Evolutionary conservation across 345 rosid genomes (phyloP), one percentile per base, ranked within the genome.

Genomic region (Euphorbia lathyris): DNA sequence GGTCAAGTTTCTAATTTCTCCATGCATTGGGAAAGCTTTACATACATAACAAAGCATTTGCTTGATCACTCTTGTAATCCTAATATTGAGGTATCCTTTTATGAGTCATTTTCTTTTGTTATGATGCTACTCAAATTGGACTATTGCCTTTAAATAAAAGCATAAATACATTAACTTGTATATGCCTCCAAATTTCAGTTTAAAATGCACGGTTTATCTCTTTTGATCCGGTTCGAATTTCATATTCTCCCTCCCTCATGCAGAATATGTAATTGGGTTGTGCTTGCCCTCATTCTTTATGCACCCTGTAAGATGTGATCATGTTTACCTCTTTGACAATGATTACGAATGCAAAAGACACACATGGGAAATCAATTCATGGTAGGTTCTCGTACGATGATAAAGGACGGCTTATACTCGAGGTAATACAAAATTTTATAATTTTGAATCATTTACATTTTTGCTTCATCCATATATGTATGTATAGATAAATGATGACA

Each of bases 331-430:
- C 73, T 96, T 92, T 27, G 87, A 79, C 71, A 83, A 80, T 76
- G 99, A 96, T 80, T 90, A 88, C 69, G 98, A 90, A 90, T 63
- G 97, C 99, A 68, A 90, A 82, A 80, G 99, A 96, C 84, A 81
- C 85, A 69, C 70, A 78, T 69, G 98, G 99, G 63, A 88, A 81
- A 70, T 72, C 93, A 58, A 86, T 96, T 91, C 67, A 25, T 67
- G 87, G 83, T 45, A 89, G 95, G 79, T 92, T 92, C 68, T 90
- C 97, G 3, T 96, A 96, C 72, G 95, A 96, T 72, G 86, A 83
- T 75, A 87, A 81, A 76, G 86, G 91, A 65, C 84, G 89, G 9
- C 81, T 96, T 76, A 80, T 96, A 71, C 76, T 96, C 81, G 97
- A 96, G 98, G 99, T 92, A 79, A 42, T 43, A n/a, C n/a, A 22